Evolutionary conservation across 2,329 filamentous ascomycete genomes (phyloP).

Genomic region (Pseudogymnoascus pannorum): DNA sequence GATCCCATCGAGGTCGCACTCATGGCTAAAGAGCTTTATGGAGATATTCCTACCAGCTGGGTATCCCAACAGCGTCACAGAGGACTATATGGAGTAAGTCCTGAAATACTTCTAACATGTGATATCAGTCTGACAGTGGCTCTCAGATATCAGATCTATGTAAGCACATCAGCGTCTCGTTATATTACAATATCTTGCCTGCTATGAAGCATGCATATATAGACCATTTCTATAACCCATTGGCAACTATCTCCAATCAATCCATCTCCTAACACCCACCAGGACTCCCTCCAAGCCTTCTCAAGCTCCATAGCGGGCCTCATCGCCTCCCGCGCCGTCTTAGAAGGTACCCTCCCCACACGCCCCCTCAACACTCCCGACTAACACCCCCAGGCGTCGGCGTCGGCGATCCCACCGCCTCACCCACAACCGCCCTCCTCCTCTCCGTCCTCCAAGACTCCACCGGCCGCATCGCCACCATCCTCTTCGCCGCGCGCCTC

Average conservation of each 20-base stretch:
- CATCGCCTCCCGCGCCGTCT: conserved; percentile 58
- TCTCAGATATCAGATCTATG: conserved; percentile 59
- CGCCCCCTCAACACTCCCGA: not conserved
- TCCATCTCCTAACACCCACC: not conserved
- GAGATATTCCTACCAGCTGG: conserved; percentile 61
- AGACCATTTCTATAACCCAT: not conserved
- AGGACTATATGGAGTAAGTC: conserved; percentile 58
- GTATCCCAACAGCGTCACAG: conserved; percentile 63
- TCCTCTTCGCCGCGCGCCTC: conserved; percentile 61
- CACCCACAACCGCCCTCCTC: conserved; percentile 57
- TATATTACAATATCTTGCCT: not conserved
- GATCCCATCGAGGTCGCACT: not conserved
- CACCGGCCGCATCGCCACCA: conserved; percentile 59
- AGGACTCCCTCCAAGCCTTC: conserved; percentile 59
- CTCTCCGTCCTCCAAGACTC: conserved; percentile 60
- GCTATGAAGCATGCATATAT: not conserved
- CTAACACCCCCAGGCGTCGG: conserved; percentile 45
- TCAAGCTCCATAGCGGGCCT: conserved; percentile 57
- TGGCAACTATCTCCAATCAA: not conserved
- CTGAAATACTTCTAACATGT: conserved; percentile 9
- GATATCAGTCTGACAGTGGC: conserved; percentile 8
- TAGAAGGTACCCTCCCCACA: conserved; percentile 48
- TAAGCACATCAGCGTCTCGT: conserved; percentile 30
- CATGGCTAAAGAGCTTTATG: conserved; percentile 31
- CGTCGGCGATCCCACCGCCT: conserved; percentile 57